Evolutionary conservation across 257 asterid genomes (phyloP).

Genomic region (Salvia rosmarinus): DNA sequence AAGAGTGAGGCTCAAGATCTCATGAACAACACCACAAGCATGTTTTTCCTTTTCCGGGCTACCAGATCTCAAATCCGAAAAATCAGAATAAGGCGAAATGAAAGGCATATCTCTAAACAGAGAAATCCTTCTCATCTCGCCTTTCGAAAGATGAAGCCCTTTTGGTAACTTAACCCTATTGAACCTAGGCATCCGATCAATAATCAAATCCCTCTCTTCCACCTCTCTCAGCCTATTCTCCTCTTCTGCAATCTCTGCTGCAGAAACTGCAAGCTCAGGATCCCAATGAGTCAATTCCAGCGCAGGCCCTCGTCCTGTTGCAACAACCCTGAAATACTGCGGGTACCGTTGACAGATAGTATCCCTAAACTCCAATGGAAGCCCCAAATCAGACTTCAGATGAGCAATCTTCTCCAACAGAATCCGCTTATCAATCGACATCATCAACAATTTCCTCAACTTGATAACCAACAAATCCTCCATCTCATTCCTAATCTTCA

Average conservation of each 20-base stretch:
- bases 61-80: slow-evolving; percentile 73
- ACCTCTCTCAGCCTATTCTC: slow-evolving; percentile 63
- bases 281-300: slow-evolving; percentile 94
- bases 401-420: slow-evolving; percentile 92
- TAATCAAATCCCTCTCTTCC: slow-evolving; percentile 79
- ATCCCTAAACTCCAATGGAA: slow-evolving; percentile 79
- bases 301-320: slow-evolving; percentile 82
- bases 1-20: slow-evolving; percentile 87
- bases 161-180: slow-evolving; percentile 79
- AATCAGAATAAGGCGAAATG: slow-evolving; percentile 88
- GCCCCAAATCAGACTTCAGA: slow-evolving; percentile 84
- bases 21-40: slow-evolving; percentile 87
- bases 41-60: slow-evolving; percentile 81
- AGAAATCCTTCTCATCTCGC: slow-evolving; percentile 86
- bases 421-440: slow-evolving; percentile 87
- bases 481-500: slow-evolving; percentile 82
- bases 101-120: slow-evolving; percentile 82
- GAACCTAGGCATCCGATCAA: slow-evolving; percentile 74
- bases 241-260: slow-evolving; percentile 92
- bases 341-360: slow-evolving; percentile 91
- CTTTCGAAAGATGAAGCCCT: slow-evolving; percentile 84
- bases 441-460: slow-evolving; percentile 90
- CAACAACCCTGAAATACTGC: slow-evolving; percentile 78
- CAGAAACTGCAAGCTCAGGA: slow-evolving; percentile 89
- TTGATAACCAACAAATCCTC: slow-evolving; percentile 84